phyloP scores from a whole-genome alignment of 2,329 filamentous ascomycete genomes.

The Chaetomium sp. region DNA sequence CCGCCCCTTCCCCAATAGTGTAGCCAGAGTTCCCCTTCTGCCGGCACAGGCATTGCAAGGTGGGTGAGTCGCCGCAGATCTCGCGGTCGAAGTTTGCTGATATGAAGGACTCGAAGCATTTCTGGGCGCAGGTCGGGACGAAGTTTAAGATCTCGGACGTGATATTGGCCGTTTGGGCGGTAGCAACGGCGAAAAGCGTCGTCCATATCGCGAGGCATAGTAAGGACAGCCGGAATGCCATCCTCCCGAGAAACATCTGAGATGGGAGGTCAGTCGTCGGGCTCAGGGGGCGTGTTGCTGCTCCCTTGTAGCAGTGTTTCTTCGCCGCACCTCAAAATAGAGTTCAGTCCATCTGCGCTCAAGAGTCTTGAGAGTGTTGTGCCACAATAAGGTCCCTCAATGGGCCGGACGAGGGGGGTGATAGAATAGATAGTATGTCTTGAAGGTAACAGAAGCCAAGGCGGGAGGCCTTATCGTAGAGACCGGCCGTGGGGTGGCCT shows the following conservation, averaged over 20 bases:
- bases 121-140: conserved; percentile 61
- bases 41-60: conserved; percentile 66
- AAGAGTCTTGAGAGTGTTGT: conserved; percentile 1
- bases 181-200: conserved; percentile 36
- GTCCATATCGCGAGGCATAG: conserved; percentile 39
- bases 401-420: conserved; percentile 1
- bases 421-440: conserved; percentile 2
- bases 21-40: conserved; percentile 61
- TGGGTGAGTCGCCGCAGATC: conserved; percentile 52
- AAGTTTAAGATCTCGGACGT: conserved; percentile 45
- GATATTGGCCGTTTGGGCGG: conserved; percentile 39
- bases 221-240: conserved; percentile 45
- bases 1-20: conserved; percentile 70
- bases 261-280: conserved; percentile 17
- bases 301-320: background rate
- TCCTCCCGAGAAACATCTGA: conserved; percentile 49
- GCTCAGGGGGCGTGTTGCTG: background rate
- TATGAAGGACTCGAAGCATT: conserved; percentile 66
- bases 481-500: conserved; percentile 23
- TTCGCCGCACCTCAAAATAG: conserved; percentile 25
- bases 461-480: conserved; percentile 20
- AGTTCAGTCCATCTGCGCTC: conserved; percentile 25
- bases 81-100: conserved; percentile 56
- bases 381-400: conserved; percentile 2
- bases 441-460: conserved; percentile 3